A percentile compares a stretch with the other conserved stretches of the same genome.
Conservation (phyloP, 306 rosid genomes). For the Albizia julibrissin region DNA sequence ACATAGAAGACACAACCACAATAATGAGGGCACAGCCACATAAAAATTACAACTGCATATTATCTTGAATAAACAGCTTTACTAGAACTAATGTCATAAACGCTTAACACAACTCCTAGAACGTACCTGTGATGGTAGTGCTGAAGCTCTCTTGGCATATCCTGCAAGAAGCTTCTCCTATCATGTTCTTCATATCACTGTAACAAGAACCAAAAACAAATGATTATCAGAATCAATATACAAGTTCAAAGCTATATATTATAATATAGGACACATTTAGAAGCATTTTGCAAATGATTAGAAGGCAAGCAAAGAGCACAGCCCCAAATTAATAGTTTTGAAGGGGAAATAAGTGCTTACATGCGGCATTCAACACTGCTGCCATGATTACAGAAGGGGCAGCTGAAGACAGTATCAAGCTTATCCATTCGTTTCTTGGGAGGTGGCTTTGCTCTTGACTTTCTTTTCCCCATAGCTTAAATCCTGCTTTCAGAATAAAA, state of each 20-base stretch:
- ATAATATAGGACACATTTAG: neutral
- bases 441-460: constrained; percentile 75
- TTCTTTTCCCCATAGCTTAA: constrained; percentile 72
- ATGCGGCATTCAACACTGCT: constrained; percentile 77
- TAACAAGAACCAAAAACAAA: constrained; percentile 25
- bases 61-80: constrained; percentile 1
- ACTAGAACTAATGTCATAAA: constrained; percentile 3
- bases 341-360: constrained; percentile 42
- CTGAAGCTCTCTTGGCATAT: constrained; percentile 89
- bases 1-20: neutral
- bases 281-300: neutral
- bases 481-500: constrained; percentile 17
- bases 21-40: neutral
- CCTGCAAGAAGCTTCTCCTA: constrained; percentile 83
- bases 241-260: neutral
- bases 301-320: neutral
- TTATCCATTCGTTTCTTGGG: constrained; percentile 82
- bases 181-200: constrained; percentile 88
- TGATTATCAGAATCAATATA: neutral
- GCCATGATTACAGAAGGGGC: constrained; percentile 85
- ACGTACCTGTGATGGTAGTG: constrained; percentile 68
- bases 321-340: neutral
- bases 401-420: constrained; percentile 82
- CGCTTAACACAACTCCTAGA: constrained; percentile 3
- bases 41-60: neutral